Percentiles rank a stretch among this genome's conserved stretches.
Conservation (phyloP, 352 stramenopile genomes). For the Phytophthora sojae region DNA sequence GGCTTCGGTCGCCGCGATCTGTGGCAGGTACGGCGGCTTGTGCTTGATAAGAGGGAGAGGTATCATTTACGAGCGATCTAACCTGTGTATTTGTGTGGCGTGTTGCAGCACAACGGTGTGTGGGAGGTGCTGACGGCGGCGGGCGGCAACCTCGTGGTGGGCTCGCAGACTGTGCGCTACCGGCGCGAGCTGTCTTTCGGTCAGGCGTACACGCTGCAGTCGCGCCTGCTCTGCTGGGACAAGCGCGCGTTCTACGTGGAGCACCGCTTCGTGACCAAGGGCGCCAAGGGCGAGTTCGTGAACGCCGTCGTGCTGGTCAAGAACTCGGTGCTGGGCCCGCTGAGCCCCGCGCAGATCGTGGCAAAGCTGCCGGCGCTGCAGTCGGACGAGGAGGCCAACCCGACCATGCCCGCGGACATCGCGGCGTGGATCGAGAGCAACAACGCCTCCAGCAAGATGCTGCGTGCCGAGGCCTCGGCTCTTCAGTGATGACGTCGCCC, state of each 20-base stretch:
- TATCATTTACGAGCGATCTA: not conserved
- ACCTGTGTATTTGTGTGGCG: not conserved
- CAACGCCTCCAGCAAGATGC: slow-evolving; percentile 70
- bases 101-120: slow-evolving; percentile 68
- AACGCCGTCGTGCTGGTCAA: slow-evolving; percentile 91
- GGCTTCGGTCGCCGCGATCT: slow-evolving; percentile 80
- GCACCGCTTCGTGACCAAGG: slow-evolving; percentile 80
- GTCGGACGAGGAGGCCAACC: slow-evolving; percentile 40
- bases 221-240: slow-evolving; percentile 84
- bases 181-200: slow-evolving; percentile 80
- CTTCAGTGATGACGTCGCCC: slow-evolving; percentile 11
- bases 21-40: slow-evolving; percentile 70
- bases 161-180: slow-evolving; percentile 83
- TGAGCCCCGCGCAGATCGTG: slow-evolving; percentile 67
- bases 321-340: slow-evolving; percentile 81
- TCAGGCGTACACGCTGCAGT: slow-evolving; percentile 74
- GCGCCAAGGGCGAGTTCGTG: slow-evolving; percentile 57
- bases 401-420: slow-evolving; percentile 61
- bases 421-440: slow-evolving; percentile 81
- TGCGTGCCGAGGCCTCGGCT: slow-evolving; percentile 49
- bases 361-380: slow-evolving; percentile 55
- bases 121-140: slow-evolving; percentile 64
- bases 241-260: slow-evolving; percentile 87
- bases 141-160: slow-evolving; percentile 83
- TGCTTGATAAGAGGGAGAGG: not conserved